Percentiles rank a stretch among this genome's conserved stretches.
phyloP scores from a whole-genome alignment of 1,139 yeast genomes.

The Pichia norvegensis region DNA sequence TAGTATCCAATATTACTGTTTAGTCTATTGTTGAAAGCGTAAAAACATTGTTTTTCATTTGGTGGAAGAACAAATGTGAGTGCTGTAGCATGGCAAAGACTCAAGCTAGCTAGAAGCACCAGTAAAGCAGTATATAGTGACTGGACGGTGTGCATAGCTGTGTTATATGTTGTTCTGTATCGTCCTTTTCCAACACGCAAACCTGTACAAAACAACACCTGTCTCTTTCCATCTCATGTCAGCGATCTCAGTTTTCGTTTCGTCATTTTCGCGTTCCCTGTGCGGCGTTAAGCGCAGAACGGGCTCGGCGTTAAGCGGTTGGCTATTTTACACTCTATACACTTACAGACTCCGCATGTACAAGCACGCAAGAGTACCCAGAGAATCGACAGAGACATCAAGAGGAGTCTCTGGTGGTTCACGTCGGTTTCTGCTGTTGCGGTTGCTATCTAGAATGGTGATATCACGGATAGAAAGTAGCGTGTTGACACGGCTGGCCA shows the following conservation, averaged over 20 bases:
- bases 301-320: neutral
- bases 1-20: constrained; percentile 67
- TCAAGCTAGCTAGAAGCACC: constrained; percentile 1
- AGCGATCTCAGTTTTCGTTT: neutral
- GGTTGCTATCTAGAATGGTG: neutral
- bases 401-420: neutral
- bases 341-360: neutral
- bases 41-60: constrained; percentile 70
- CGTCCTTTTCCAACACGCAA: too few species aligned
- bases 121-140: neutral
- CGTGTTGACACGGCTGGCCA: neutral
- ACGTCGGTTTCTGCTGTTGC: neutral
- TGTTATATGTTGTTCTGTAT: neutral
- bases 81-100: constrained; percentile 33
- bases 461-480: neutral
- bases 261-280: neutral
- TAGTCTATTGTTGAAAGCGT: constrained; percentile 59
- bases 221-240: too few species aligned
- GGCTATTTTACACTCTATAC: neutral
- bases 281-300: too few species aligned
- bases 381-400: neutral
- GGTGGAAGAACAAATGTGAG: constrained; percentile 75
- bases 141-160: neutral
- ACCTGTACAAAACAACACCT: too few species aligned
- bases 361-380: neutral